Base-by-base conservation (phyloP, 2,329 filamentous ascomycete genomes). In the Periconia digitata region DNA sequence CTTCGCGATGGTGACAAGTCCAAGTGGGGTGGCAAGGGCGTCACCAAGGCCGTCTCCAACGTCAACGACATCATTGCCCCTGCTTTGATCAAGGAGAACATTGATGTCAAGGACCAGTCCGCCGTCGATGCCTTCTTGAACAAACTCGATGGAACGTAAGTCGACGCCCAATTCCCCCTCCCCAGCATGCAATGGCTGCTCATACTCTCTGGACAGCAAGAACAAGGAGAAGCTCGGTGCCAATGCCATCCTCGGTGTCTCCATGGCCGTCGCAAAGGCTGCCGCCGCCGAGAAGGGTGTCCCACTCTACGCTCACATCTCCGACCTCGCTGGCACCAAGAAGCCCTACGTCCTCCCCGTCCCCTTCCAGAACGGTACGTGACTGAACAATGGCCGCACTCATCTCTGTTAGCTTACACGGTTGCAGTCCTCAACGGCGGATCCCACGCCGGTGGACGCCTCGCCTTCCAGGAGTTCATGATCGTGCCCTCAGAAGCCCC, bases 381-480 rank as follows among this genome's bases (percentile, higher is more conserved):
- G 38, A n/a, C n/a, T n/a, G 38, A 27, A 21, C 10, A 37, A 6
- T 37, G 27, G 3, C 27, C n/a, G n/a, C 12, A 13, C 13, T 6
- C 17, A 32, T 17, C 8, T n/a, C 15, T 20, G 18, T 17, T 43
- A 15, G 20, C 29, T 44, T 15, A 37, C 42, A 32, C 12, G 29
- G 12, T 24, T 17, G 27, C 43, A 66, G 79, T 83, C 43, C 72
- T 84, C 44, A 83, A 84, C 68, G 80, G 80, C 60, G 87, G 94
- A 63, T 97, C 92, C 69, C 94, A 99, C 82, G 94, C 94, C 62
- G 94, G 94, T 84, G 94, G 94, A 71, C 90, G 92, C 73, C 85
- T 83, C 62, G 79, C 80, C 38, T 83, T 83, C 72, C 80, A 83
- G 67, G 76, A 79, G 66, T 79, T 79, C 73, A 79, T 79, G 76